A percentile compares a stretch with the other conserved stretches of the same genome.
phyloP scores from a whole-genome alignment of 2,329 filamentous ascomycete species.

The Dothistroma pini region DNA sequence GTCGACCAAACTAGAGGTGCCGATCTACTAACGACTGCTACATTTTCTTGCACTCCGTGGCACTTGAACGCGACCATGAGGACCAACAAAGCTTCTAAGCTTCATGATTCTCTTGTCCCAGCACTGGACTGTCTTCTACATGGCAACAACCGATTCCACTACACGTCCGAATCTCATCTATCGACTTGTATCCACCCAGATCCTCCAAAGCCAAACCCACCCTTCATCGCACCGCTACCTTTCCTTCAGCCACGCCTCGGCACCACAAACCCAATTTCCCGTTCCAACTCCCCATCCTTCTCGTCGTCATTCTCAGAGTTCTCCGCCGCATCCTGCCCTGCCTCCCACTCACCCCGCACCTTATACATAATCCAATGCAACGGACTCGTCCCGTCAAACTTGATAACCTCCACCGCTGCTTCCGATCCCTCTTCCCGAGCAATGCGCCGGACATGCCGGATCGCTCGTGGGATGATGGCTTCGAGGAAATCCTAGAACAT shows the following conservation, averaged over 20 bases:
- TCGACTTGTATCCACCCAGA: no score
- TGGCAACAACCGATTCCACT: no score
- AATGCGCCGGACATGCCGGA: not conserved
- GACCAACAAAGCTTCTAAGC: no score
- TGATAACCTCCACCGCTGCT: not conserved
- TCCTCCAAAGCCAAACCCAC: no score
- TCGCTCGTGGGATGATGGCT: not conserved
- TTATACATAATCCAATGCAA: not conserved
- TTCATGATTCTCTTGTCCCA: no score
- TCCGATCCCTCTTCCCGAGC: not conserved
- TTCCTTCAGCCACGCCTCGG: not conserved
- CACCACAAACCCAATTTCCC: not conserved
- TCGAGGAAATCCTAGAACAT: not conserved
- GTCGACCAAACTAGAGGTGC: no score
- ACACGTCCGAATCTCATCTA: no score
- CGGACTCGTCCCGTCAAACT: not conserved
- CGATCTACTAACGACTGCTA: no score
- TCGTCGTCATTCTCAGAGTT: not conserved
- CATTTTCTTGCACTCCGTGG: no score
- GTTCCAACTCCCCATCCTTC: not conserved
- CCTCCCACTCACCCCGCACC: not conserved
- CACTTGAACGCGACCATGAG: no score
- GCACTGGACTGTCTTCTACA: no score
- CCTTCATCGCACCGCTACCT: no score
- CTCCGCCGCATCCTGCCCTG: not conserved